phyloP scores from a whole-genome alignment of 2,329 filamentous ascomycete genomes.

The Lizonia empirigonia region DNA sequence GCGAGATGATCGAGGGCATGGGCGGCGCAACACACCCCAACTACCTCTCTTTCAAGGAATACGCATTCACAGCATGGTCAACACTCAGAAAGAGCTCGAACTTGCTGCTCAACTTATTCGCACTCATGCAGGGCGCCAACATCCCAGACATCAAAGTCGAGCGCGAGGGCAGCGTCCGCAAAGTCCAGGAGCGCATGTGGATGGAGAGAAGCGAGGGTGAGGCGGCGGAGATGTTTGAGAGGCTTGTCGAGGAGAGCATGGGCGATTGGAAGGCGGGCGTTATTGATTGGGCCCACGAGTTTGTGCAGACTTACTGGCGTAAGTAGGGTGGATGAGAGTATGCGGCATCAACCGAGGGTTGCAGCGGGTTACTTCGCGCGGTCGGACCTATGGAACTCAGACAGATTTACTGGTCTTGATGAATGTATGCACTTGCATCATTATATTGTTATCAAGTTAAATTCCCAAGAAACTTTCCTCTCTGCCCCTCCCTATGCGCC shows the following conservation, averaged over 20 bases:
- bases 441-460: too few relatives aligned
- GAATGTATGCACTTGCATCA: too few relatives aligned
- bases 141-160: constrained; percentile 94
- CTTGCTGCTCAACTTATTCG: constrained; percentile 92
- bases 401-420: too few relatives aligned
- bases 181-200: constrained; percentile 94
- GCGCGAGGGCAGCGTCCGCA: constrained; percentile 90
- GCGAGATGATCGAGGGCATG: constrained; percentile 99
- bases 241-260: constrained; percentile 87
- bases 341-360: too few relatives aligned
- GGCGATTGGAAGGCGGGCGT: constrained; percentile 84
- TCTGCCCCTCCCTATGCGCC: too few relatives aligned
- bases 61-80: constrained; percentile 93
- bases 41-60: constrained; percentile 89
- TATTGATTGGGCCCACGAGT: constrained; percentile 91
- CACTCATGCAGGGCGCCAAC: constrained; percentile 95
- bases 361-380: too few relatives aligned
- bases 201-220: constrained; percentile 91
- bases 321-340: constrained; percentile 53
- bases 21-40: constrained; percentile 81
- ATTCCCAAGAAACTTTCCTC: too few relatives aligned
- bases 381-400: too few relatives aligned
- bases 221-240: constrained; percentile 84
- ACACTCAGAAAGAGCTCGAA: constrained; percentile 88
- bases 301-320: constrained; percentile 83